Evolutionary conservation across 2,329 filamentous ascomycete species (phyloP), one percentile per base, ranked within the genome.

Genomic region (Xylariales sp.): DNA sequence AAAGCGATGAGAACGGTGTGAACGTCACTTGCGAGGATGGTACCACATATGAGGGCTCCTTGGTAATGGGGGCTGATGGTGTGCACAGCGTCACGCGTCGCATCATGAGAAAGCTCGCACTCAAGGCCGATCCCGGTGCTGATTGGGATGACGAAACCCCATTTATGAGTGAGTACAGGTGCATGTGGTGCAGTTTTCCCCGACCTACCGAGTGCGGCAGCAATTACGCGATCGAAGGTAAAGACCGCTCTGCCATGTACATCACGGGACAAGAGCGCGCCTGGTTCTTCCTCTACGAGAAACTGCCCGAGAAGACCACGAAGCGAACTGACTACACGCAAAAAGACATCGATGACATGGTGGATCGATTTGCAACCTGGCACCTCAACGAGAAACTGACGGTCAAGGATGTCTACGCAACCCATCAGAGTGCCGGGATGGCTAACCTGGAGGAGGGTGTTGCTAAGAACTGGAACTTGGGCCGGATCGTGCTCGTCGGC

Each of bases 361-460:
- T 55, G 41, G 49, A 48, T 40, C 36, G 47, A 34, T 43, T 61
- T 47, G 30, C 50, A 33, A 21, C 53, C 42, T 50, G 48, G 17
- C 48, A 48, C 1, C 17, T 61, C n/a, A 48, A 44, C 2, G 41
- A 29, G 15, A 19, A 17, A 10, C 33, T 35, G 11, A 21, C n/a
- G 24, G 24, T 37, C 16, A 16, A 19, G 11, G 15, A 37, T 14
- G 24, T 15, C 11, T 11, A 21, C 5, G 10, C 16, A 5, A 30
- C 12, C 7, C 24, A 19, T 14, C 11, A n/a, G 20, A 27, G 21
- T 3, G 13, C 34, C 5, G 23, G 20, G 13, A 25, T 35, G 33
- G 33, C 33, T 6, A 31, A 41, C 17, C 32, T 40, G 2, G 41
- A 44, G 8, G 41, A 44, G 30, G 41, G 41, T 12, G 4, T 41